phyloP scores from a whole-genome alignment of 148 eudicot genomes.

The Arctostaphylos glauca region DNA sequence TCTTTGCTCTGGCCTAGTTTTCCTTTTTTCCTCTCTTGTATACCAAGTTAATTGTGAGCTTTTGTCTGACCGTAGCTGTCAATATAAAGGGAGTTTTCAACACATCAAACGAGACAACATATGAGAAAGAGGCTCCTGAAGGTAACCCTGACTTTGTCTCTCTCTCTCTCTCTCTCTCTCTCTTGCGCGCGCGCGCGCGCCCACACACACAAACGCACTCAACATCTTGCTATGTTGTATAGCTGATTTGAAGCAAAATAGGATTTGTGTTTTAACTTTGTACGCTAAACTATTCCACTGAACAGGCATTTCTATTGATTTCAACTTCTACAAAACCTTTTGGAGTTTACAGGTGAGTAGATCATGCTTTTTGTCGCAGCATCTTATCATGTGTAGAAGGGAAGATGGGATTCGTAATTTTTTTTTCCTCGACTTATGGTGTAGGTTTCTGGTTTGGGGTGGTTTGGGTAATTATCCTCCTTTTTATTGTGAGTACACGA shows the following conservation, averaged over 20 bases:
- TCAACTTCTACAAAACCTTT: conserved; percentile 98
- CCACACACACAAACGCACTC: not conserved
- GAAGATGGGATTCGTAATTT: not conserved
- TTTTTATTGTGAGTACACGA: not conserved
- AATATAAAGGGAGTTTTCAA: conserved; percentile 98
- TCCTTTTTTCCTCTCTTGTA: not conserved
- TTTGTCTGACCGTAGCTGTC: conserved; percentile 63
- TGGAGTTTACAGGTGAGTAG: conserved; percentile 93
- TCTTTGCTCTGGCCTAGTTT: not conserved
- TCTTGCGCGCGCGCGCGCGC: too few species aligned
- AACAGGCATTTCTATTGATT: conserved; percentile 86
- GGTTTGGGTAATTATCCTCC: not conserved
- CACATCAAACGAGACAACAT: conserved; percentile 93
- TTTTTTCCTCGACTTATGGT: not conserved
- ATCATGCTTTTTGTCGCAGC: not conserved
- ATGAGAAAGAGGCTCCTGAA: conserved; percentile 83
- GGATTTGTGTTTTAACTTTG: not conserved
- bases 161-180: not conserved
- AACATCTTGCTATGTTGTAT: not conserved
- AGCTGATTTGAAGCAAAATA: conserved; percentile 3
- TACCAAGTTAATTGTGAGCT: conserved; percentile 1
- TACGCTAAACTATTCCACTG: conserved; percentile 11
- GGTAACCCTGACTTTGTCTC: conserved; percentile 38
- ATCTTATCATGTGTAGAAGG: not conserved
- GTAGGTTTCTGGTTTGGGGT: not conserved